These are phyloP conservation scores for Dothideomycetes sp. DNA, from an alignment of 2,329 filamentous ascomycete species.

Conservation along the genomic window DNA sequence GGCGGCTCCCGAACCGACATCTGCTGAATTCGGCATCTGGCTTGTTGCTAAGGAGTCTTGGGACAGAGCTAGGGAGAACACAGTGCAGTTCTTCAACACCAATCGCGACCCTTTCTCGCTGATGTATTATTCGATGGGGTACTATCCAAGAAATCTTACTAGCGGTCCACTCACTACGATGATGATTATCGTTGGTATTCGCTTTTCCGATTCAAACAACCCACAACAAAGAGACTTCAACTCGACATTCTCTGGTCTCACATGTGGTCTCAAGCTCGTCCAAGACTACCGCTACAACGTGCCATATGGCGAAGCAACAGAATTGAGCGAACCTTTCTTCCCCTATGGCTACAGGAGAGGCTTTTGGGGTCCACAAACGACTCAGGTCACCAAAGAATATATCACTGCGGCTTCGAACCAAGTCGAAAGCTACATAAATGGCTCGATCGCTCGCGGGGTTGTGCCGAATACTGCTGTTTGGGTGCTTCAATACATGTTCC, in stretches of 20 bases:
- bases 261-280: constrained; percentile 8
- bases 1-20: constrained; percentile 12
- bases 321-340: constrained; percentile 12
- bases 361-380: constrained; percentile 13
- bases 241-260: constrained; percentile 8
- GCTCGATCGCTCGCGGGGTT: constrained; percentile 5
- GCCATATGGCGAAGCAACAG: constrained; percentile 5
- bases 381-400: constrained; percentile 7
- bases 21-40: constrained; percentile 12
- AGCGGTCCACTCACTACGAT: neutral
- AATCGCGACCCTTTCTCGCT: constrained; percentile 14
- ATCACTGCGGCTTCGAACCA: constrained; percentile 4
- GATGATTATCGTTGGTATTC: constrained; percentile 12
- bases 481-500: constrained; percentile 15
- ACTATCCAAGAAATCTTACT: constrained; percentile 8
- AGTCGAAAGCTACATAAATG: constrained; percentile 12
- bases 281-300: neutral
- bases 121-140: constrained; percentile 14
- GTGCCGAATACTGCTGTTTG: constrained; percentile 10
- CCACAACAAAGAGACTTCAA: constrained; percentile 8
- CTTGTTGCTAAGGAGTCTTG: constrained; percentile 12
- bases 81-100: constrained; percentile 11
- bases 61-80: constrained; percentile 11
- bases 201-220: constrained; percentile 6
- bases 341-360: constrained; percentile 13